phyloP scores from a whole-genome alignment of 371 early-diverging fungal genomes.

The Parasitella parasitica region DNA sequence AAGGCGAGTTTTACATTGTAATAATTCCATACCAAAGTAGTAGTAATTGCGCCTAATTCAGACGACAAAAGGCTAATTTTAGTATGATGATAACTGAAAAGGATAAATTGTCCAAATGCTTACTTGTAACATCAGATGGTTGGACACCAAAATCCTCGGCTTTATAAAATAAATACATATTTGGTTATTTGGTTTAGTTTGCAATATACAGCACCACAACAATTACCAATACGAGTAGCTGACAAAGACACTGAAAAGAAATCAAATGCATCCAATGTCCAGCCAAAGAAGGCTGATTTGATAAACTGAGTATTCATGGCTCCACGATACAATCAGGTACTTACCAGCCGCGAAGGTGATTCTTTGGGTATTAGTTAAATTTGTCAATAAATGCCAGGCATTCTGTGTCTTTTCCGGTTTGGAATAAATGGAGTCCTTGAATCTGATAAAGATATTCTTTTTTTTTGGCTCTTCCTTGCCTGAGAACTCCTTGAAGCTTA shows the following conservation, averaged over 20 bases:
- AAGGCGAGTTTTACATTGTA: neutral
- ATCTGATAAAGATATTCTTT: constrained; percentile 13
- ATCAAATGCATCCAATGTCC: constrained; percentile 76
- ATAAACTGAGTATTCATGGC: no score
- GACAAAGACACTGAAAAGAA: constrained; percentile 64
- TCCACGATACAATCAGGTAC: no score
- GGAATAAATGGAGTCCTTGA: constrained; percentile 27
- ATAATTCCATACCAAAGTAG: constrained; percentile 37
- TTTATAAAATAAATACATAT: constrained; percentile 19
- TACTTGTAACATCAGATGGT: constrained; percentile 57
- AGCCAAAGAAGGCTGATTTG: constrained; percentile 62
- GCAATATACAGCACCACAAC: neutral
- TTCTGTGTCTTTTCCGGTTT: constrained; percentile 39
- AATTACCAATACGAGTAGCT: constrained; percentile 44
- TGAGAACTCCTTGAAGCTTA: constrained; percentile 4
- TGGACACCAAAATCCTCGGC: constrained; percentile 56
- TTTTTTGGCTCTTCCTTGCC: neutral
- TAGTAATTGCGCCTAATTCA: constrained; percentile 42
- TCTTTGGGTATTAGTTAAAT: constrained; percentile 37
- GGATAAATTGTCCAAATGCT: constrained; percentile 2
- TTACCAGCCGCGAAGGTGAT: constrained; percentile 49
- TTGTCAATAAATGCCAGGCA: constrained; percentile 35
- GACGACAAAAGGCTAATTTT: constrained; percentile 3
- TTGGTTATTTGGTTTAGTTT: neutral
- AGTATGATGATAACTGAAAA: neutral